A percentile compares a stretch with the other conserved stretches of the same genome.
Evolutionary conservation across 495 filamentous ascomycete species (phyloP).

Genomic region (Durotheca rogersii): DNA sequence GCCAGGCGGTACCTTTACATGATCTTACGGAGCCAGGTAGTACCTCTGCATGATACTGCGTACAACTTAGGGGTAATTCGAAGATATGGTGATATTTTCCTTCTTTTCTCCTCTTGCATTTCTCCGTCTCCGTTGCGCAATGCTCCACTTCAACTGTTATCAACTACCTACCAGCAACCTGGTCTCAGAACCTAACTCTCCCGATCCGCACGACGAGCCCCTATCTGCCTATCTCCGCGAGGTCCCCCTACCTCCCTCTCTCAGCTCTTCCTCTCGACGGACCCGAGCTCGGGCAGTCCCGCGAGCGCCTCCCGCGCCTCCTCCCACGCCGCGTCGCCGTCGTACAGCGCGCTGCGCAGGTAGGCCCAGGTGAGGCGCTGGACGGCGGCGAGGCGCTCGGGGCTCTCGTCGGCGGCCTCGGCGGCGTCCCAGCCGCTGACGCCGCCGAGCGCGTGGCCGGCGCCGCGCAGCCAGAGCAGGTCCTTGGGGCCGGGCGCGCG

Average conservation of each 20-base stretch:
- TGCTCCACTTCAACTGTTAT: too few species aligned
- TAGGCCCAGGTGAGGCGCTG: constrained; percentile 47
- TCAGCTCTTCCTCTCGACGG: constrained; percentile 37
- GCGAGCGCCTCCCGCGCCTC: constrained; percentile 35
- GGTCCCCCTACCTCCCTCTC: constrained; percentile 1
- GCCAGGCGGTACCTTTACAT: too few species aligned
- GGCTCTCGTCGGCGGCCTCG: constrained; percentile 45
- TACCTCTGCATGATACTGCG: too few species aligned
- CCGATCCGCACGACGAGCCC: too few species aligned
- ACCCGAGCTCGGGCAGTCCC: constrained; percentile 33
- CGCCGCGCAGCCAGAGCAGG: constrained; percentile 40
- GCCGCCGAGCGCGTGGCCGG: constrained; percentile 42
- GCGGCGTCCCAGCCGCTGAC: constrained; percentile 44
- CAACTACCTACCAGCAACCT: too few species aligned
- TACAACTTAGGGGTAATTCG: too few species aligned
- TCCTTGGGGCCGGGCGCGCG: constrained; percentile 41
- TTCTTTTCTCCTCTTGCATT: too few species aligned
- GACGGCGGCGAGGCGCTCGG: constrained; percentile 38
- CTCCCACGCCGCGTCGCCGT: constrained; percentile 40
- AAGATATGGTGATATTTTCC: too few species aligned
- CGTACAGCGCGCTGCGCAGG: constrained; percentile 41
- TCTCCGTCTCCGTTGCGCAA: too few species aligned
- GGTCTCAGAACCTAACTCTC: too few species aligned
- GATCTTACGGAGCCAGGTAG: too few species aligned
- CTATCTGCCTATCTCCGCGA: too few species aligned